These are phyloP conservation scores for Hypoxylon fragiforme DNA, from an alignment of 495 filamentous ascomycete genomes.

Conservation along the genomic window DNA sequence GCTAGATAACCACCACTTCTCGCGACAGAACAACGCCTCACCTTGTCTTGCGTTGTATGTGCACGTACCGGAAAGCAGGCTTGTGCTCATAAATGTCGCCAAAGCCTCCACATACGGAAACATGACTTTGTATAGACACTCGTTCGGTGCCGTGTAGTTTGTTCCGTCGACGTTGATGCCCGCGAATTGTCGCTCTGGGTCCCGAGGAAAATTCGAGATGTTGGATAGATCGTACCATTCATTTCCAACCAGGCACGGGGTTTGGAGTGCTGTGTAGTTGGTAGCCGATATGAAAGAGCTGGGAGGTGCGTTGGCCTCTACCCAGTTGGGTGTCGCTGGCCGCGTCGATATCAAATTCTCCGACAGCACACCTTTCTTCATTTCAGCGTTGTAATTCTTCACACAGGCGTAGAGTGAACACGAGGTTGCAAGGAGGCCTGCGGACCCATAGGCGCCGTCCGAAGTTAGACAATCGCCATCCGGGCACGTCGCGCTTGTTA, in stretches of 20 bases:
- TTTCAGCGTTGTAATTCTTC: conserved; percentile 15
- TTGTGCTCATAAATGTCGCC: background rate
- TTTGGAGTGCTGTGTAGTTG: conserved; percentile 16
- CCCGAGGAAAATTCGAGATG: conserved; percentile 6
- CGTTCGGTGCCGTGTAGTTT: conserved; percentile 13
- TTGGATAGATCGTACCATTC: conserved; percentile 11
- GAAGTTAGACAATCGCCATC: background rate
- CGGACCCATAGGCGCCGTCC: background rate
- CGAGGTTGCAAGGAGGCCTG: conserved; percentile 9
- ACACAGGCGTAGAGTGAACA: conserved; percentile 16
- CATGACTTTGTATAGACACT: conserved; percentile 15
- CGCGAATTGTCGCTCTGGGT: conserved; percentile 1
- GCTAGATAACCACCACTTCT: conserved; percentile 13
- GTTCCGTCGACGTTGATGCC: conserved; percentile 13
- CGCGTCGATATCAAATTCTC: conserved; percentile 16
- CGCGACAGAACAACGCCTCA: background rate
- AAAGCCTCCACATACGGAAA: background rate
- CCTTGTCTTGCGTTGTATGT: conserved; percentile 1
- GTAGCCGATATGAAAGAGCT: background rate
- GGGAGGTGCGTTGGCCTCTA: background rate
- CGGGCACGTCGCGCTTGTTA: conserved; percentile 3
- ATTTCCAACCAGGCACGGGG: conserved; percentile 2
- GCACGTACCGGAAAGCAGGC: conserved; percentile 1
- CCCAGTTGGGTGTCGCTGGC: conserved; percentile 1
- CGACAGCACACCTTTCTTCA: conserved; percentile 9